A percentile compares a stretch with the other conserved stretches of the same genome.
phyloP scores from a whole-genome alignment of 208 protist genomes.

The Leishmania turanica region DNA sequence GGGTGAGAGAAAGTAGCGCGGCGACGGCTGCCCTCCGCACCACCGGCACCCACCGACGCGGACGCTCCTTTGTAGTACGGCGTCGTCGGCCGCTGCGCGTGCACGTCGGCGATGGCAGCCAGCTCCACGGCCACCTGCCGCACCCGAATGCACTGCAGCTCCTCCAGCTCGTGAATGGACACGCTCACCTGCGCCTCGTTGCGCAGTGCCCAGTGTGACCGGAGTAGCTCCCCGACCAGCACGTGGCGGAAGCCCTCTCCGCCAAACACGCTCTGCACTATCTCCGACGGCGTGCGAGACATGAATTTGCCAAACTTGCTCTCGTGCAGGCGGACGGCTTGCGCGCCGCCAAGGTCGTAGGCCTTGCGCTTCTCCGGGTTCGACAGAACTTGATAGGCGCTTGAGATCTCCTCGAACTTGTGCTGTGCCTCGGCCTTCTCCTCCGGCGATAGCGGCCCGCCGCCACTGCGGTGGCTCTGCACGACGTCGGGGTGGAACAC shows the following conservation, averaged over 20 bases:
- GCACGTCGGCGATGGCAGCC: slow-evolving; percentile 74
- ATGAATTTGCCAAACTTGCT: slow-evolving; percentile 72
- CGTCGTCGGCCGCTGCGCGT: slow-evolving; percentile 49
- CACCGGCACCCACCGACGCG: not conserved
- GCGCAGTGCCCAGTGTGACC: slow-evolving; percentile 82
- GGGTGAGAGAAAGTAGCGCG: not conserved
- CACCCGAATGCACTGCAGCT: slow-evolving; percentile 81
- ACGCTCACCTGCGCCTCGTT: slow-evolving; percentile 86
- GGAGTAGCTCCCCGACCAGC: slow-evolving; percentile 70
- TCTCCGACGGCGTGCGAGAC: slow-evolving; percentile 79
- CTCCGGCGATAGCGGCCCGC: slow-evolving; percentile 17
- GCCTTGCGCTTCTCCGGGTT: slow-evolving; percentile 84
- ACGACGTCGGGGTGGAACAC: slow-evolving; percentile 87
- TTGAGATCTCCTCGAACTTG: slow-evolving; percentile 77
- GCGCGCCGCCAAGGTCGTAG: slow-evolving; percentile 70
- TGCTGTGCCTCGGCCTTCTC: slow-evolving; percentile 51
- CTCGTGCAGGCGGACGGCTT: slow-evolving; percentile 67
- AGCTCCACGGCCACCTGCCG: slow-evolving; percentile 70
- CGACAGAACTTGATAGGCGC: slow-evolving; percentile 86
- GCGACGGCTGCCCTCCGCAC: not conserved
- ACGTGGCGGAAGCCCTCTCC: slow-evolving; percentile 67
- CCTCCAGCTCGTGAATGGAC: slow-evolving; percentile 82
- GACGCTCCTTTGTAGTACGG: slow-evolving; percentile 15
- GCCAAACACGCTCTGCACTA: slow-evolving; percentile 87
- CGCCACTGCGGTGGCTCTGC: slow-evolving; percentile 26